These are phyloP conservation scores for Ceratocystis alfenasii DNA, from an alignment of 2,329 filamentous ascomycete genomes.

Conservation along the genomic window DNA sequence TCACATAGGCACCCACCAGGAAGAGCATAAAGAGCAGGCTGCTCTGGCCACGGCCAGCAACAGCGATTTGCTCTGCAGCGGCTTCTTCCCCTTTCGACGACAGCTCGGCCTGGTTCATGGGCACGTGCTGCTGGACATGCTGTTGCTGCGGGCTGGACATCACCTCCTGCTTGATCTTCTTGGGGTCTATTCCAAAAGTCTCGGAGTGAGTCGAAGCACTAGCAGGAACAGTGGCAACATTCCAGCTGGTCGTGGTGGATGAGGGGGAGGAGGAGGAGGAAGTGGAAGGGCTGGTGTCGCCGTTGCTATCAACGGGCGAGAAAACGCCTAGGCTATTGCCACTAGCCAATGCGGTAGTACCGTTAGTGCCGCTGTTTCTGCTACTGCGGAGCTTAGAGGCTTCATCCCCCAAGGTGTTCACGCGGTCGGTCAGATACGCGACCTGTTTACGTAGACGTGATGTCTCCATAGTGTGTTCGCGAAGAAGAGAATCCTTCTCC, in stretches of 20 bases:
- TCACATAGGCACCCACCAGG: slow-evolving; percentile 89
- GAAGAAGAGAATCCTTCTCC: slow-evolving; percentile 87
- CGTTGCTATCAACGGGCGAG: background rate
- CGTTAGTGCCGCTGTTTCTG: slow-evolving; percentile 48
- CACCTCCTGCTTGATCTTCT: slow-evolving; percentile 41
- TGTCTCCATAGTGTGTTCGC: slow-evolving; percentile 77
- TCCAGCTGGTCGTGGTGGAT: slow-evolving; percentile 31
- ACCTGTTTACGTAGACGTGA: slow-evolving; percentile 89
- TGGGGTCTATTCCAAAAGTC: slow-evolving; percentile 18
- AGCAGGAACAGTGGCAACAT: slow-evolving; percentile 3
- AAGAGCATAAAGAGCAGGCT: slow-evolving; percentile 88
- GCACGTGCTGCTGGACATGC: slow-evolving; percentile 35
- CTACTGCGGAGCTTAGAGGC: slow-evolving; percentile 28
- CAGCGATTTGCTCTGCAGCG: slow-evolving; percentile 30
- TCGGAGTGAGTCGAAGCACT: slow-evolving; percentile 36
- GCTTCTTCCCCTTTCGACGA: slow-evolving; percentile 27
- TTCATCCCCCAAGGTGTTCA: slow-evolving; percentile 51
- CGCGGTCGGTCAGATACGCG: slow-evolving; percentile 61
- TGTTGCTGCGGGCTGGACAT: background rate
- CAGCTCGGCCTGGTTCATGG: slow-evolving; percentile 38
- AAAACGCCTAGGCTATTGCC: slow-evolving; percentile 43
- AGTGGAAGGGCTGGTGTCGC: background rate
- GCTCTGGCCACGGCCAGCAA: slow-evolving; percentile 54
- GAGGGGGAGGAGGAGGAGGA: slow-evolving; percentile 5
- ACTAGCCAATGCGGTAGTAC: slow-evolving; percentile 56